A percentile compares a stretch with the other conserved stretches of the same genome.
Conservation (phyloP, 1,139 yeast genomes). For the Casaregolazyma suthepensis region DNA sequence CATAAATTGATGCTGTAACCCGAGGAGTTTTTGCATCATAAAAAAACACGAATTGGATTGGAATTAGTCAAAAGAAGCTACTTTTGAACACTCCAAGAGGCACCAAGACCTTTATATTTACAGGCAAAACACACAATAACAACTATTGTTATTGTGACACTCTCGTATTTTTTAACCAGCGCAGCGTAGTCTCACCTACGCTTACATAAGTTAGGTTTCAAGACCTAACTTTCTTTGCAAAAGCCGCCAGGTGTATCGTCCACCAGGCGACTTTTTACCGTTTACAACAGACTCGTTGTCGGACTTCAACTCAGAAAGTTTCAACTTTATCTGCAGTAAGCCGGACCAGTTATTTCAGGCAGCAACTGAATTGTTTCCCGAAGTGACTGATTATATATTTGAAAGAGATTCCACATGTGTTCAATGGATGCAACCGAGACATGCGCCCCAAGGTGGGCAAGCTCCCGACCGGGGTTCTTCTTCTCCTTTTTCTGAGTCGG, state of each 20-base stretch:
- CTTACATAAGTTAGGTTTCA: neutral
- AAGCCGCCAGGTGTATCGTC: neutral
- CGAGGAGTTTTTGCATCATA: neutral
- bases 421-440: neutral
- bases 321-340: neutral
- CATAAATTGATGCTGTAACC: neutral
- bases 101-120: neutral
- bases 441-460: neutral
- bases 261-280: neutral
- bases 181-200: neutral
- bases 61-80: neutral
- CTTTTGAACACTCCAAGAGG: neutral
- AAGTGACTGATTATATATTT: neutral
- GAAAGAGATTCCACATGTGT: neutral
- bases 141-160: neutral
- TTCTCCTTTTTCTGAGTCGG: neutral
- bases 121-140: neutral
- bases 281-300: neutral
- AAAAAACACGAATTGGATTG: neutral
- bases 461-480: neutral
- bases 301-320: neutral
- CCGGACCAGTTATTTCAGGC: neutral
- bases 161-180: neutral
- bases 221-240: neutral
- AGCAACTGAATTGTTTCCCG: neutral